These are phyloP conservation scores for Ceratobasidium papillatum DNA, from an alignment of 1,284 basidiomycete genomes.

Conservation along the genomic window DNA sequence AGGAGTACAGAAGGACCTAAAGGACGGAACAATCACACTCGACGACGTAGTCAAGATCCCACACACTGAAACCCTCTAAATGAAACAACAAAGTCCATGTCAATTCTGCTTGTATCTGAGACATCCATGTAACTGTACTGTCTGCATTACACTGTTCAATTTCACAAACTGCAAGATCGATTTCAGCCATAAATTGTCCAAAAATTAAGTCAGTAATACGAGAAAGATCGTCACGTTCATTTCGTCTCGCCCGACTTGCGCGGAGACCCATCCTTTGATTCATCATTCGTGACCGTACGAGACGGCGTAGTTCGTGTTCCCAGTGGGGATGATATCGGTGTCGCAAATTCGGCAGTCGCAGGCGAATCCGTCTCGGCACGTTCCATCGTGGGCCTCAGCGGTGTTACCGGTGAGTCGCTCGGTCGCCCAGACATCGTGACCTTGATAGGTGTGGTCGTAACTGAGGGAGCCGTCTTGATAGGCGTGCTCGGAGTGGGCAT, in stretches of 20 bases:
- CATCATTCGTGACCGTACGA: constrained; percentile 1
- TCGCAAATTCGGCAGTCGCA: constrained; percentile 32
- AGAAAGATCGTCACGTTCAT: not conserved
- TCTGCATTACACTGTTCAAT: constrained; percentile 21
- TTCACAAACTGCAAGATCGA: not conserved
- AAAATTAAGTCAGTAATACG: constrained; percentile 8
- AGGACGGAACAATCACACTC: constrained; percentile 36
- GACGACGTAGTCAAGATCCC: constrained; percentile 35
- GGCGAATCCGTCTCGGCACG: constrained; percentile 8
- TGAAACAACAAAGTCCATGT: constrained; percentile 11
- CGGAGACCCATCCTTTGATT: not conserved
- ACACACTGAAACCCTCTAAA: constrained; percentile 30
- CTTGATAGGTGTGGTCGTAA: constrained; percentile 11
- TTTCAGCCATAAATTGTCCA: constrained; percentile 16
- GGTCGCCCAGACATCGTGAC: not conserved
- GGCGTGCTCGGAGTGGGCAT: constrained; percentile 16
- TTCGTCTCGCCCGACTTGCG: constrained; percentile 16
- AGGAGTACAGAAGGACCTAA: constrained; percentile 37
- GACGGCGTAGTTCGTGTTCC: constrained; percentile 25
- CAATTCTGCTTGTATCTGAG: constrained; percentile 23
- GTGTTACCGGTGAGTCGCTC: constrained; percentile 5
- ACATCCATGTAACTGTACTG: constrained; percentile 21
- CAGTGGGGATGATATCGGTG: constrained; percentile 24
- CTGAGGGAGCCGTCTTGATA: not conserved
- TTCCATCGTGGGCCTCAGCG: not conserved